These are phyloP conservation scores for Mytilinidion resinicola DNA, from an alignment of 495 filamentous ascomycete species.

Conservation along the genomic window DNA sequence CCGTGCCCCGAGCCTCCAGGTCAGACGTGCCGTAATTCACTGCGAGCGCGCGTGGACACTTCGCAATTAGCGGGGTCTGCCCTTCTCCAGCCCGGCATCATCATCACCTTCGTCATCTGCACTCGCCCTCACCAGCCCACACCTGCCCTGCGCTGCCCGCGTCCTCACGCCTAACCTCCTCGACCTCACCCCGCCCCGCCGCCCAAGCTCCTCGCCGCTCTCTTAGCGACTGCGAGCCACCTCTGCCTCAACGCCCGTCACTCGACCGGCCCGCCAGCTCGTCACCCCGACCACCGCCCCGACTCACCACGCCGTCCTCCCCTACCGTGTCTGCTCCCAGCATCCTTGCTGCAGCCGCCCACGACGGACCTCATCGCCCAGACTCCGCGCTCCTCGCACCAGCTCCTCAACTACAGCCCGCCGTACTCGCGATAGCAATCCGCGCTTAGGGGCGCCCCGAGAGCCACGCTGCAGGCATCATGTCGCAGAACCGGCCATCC, in stretches of 20 bases:
- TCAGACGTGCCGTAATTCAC: conserved; percentile 7
- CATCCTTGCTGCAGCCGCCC: conserved; percentile 34
- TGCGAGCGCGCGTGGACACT: neutral
- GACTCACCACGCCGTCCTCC: conserved; percentile 1
- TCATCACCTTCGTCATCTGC: conserved; percentile 1
- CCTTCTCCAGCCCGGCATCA: conserved; percentile 1
- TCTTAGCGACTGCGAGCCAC: conserved; percentile 22
- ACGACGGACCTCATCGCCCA: conserved; percentile 47
- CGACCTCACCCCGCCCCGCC: neutral
- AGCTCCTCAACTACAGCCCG: conserved; percentile 45
- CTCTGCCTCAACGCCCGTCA: conserved; percentile 16
- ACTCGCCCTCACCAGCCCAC: neutral
- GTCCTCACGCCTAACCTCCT: neutral
- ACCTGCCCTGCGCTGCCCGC: neutral
- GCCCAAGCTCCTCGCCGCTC: neutral
- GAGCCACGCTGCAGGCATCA: conserved; percentile 35
- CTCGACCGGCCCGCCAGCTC: conserved; percentile 8
- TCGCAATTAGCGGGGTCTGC: conserved; percentile 2
- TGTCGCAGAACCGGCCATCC: conserved; percentile 71
- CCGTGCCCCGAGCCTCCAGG: neutral
- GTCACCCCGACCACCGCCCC: conserved; percentile 8
- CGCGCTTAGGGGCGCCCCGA: conserved; percentile 11
- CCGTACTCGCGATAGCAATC: conserved; percentile 41
- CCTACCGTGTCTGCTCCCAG: neutral
- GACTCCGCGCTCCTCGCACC: conserved; percentile 36